Conservation (phyloP, 495 filamentous ascomycete species). For the Xylaria bambusicola region DNA sequence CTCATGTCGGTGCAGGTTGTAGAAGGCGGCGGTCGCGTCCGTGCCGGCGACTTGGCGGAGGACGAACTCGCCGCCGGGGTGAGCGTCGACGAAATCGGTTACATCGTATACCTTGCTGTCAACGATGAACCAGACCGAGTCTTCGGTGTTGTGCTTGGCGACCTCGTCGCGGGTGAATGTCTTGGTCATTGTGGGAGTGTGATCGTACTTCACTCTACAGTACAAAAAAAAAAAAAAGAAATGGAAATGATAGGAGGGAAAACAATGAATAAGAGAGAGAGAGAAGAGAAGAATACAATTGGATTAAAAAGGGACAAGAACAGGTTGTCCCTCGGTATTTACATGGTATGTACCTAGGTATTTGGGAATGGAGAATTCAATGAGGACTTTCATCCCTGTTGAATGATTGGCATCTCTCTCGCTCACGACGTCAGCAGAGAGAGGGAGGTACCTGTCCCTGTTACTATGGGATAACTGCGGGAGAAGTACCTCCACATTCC, state of each 20-base stretch:
- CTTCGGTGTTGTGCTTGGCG: slow-evolving; percentile 78
- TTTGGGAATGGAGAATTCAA: not conserved
- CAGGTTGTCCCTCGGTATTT: not conserved
- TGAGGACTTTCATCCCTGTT: not conserved
- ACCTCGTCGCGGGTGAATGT: slow-evolving; percentile 74
- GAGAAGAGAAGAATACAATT: not conserved
- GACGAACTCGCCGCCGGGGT: slow-evolving; percentile 82
- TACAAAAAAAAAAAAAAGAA: not conserved
- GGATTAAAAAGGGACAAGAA: not conserved
- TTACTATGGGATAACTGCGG: not conserved
- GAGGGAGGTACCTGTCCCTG: not conserved
- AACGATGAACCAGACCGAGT: slow-evolving; percentile 78
- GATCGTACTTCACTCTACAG: not conserved
- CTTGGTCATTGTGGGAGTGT: slow-evolving; percentile 36
- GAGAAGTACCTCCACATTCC: not conserved
- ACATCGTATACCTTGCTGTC: slow-evolving; percentile 93
- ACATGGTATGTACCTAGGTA: slow-evolving; percentile 4
- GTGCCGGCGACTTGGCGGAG: slow-evolving; percentile 81
- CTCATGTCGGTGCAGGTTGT: slow-evolving; percentile 92
- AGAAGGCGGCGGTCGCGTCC: slow-evolving; percentile 86
- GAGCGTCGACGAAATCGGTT: slow-evolving; percentile 87
- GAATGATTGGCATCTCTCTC: not conserved
- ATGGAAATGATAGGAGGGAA: not conserved
- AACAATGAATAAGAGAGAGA: not conserved
- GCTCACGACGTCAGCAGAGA: slow-evolving; percentile 4